Evolutionary conservation across 371 early-diverging fungal genomes (phyloP).

Genomic region (Zychaea mexicana): DNA sequence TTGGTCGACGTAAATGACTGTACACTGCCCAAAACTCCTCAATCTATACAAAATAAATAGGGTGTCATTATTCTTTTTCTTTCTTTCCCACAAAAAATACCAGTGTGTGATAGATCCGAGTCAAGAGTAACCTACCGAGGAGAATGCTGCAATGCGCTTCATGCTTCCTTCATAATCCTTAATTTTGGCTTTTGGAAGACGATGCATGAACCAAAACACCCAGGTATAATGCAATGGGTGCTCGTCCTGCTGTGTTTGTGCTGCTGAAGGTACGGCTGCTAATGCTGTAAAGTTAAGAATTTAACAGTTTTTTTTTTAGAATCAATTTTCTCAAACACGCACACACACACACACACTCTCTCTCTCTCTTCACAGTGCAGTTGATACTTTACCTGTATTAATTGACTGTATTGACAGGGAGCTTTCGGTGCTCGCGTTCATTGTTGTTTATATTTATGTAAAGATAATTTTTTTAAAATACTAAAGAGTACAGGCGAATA

Average conservation of each 20-base stretch:
- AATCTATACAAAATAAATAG: too few species aligned
- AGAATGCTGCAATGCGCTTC: slow-evolving; percentile 83
- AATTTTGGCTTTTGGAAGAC: slow-evolving; percentile 85
- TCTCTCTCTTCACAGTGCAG: neutral
- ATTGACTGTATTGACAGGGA: neutral
- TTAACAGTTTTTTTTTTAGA: too few species aligned
- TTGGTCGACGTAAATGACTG: slow-evolving; percentile 82
- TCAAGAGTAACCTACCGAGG: slow-evolving; percentile 55
- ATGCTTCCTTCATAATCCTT: slow-evolving; percentile 86
- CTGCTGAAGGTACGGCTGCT: too few species aligned
- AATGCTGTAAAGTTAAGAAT: too few species aligned
- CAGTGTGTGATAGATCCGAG: neutral
- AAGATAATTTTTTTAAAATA: neutral
- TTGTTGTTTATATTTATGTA: neutral
- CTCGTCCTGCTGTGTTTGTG: slow-evolving; percentile 7
- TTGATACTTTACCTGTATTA: neutral
- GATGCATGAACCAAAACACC: slow-evolving; percentile 93
- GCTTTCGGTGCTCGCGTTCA: slow-evolving; percentile 2
- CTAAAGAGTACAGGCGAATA: neutral
- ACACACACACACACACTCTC: neutral
- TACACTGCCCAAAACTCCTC: slow-evolving; percentile 96
- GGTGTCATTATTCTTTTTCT: too few species aligned
- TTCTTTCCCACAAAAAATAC: neutral
- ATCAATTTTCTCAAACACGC: neutral
- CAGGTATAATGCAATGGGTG: slow-evolving; percentile 69